phyloP scores from a whole-genome alignment of 2,329 filamentous ascomycete genomes.

The Colletotrichum noveboracense region DNA sequence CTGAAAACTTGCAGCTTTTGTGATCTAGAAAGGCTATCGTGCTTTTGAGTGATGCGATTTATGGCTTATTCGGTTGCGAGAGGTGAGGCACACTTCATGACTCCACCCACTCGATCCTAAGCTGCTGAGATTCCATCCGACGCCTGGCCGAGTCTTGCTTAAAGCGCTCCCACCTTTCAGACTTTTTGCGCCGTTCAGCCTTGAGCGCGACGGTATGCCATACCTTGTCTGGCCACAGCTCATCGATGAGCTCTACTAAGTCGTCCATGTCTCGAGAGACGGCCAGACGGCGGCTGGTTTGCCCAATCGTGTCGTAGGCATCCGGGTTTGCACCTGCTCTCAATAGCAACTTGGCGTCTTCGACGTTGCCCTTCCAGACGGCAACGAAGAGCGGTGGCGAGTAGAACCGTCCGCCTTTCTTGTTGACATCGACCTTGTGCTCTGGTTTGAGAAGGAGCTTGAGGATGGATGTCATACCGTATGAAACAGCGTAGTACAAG shows the following conservation, averaged over 20 bases:
- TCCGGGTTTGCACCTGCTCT: conserved; percentile 27
- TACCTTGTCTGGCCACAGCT: neutral
- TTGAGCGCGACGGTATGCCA: neutral
- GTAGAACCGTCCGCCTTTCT: conserved; percentile 23
- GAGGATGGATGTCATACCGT: conserved; percentile 27
- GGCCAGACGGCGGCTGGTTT: conserved; percentile 1
- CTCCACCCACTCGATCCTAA: neutral
- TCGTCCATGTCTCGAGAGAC: neutral
- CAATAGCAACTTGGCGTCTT: conserved; percentile 27
- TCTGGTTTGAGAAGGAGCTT: conserved; percentile 23
- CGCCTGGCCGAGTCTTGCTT: neutral
- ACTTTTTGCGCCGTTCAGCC: neutral
- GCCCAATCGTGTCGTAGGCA: neutral
- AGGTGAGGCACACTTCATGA: neutral
- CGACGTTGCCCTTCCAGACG: conserved; percentile 21
- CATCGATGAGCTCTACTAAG: neutral
- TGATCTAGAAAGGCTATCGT: neutral
- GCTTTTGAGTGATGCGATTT: neutral
- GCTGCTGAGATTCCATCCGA: neutral
- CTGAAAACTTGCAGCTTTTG: neutral
- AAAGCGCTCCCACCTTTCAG: neutral
- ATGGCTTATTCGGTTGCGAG: neutral
- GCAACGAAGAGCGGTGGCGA: conserved; percentile 28
- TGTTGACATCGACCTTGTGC: conserved; percentile 22
- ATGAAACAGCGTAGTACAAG: conserved; percentile 30